Percentiles rank a stretch among this genome's conserved stretches.
Evolutionary conservation across 1,284 basidiomycete genomes (phyloP).

Genomic region (Pseudozyma hubeiensis): DNA sequence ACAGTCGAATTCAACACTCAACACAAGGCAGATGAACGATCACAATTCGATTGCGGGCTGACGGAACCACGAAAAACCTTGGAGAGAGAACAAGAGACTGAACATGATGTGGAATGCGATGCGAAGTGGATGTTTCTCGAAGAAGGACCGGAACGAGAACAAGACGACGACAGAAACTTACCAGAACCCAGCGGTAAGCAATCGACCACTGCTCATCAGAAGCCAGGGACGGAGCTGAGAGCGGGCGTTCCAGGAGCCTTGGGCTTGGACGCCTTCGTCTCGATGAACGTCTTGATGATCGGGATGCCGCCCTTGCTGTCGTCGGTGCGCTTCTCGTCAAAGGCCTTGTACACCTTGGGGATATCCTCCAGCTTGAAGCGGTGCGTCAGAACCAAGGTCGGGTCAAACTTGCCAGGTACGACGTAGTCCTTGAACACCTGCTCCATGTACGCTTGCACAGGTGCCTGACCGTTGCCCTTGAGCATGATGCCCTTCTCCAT

Average conservation of each 20-base stretch:
- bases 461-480: conserved; percentile 71
- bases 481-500: conserved; percentile 77
- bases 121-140: neutral
- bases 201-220: no score
- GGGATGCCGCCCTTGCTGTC: conserved; percentile 42
- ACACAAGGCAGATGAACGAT: no score
- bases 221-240: conserved; percentile 38
- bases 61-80: no score
- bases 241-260: conserved; percentile 46
- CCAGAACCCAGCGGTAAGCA: no score
- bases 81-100: neutral
- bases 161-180: no score
- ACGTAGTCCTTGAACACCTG: conserved; percentile 71
- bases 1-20: no score
- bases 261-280: conserved; percentile 56
- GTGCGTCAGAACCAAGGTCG: conserved; percentile 73
- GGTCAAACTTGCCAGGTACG: conserved; percentile 77
- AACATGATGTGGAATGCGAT: neutral
- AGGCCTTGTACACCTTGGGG: conserved; percentile 47
- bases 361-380: conserved; percentile 61
- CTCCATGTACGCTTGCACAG: conserved; percentile 80
- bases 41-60: no score
- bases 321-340: conserved; percentile 50
- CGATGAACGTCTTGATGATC: conserved; percentile 59
- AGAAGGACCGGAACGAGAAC: neutral